A percentile compares a stretch with the other conserved stretches of the same genome.
These are phyloP conservation scores for Gossypium rotundifolium DNA, from an alignment of 345 rosid genomes.

Conservation along the genomic window DNA sequence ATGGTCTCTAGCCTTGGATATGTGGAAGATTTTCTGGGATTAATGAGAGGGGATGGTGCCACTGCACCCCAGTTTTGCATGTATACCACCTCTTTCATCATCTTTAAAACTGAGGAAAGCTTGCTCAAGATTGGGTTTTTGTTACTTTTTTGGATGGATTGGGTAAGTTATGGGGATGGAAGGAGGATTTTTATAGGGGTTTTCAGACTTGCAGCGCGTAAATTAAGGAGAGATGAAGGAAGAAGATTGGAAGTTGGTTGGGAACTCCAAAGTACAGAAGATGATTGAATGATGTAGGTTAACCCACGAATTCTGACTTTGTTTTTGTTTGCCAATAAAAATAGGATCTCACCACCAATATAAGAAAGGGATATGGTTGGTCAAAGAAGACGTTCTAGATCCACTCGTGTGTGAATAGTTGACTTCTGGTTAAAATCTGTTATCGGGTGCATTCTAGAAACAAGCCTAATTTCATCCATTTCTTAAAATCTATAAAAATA, in stretches of 20 bases:
- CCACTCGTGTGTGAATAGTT: background rate
- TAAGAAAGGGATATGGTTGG: background rate
- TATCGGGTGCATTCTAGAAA: background rate
- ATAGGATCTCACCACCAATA: no score
- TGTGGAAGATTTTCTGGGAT: conserved; percentile 23
- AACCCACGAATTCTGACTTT: conserved; percentile 1
- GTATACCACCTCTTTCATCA: conserved; percentile 34
- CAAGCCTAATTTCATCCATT: no score
- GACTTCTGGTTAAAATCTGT: background rate
- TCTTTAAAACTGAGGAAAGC: conserved; percentile 2
- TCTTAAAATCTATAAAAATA: no score
- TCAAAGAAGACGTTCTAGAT: background rate
- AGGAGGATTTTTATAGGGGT: background rate
- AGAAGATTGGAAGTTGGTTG: background rate
- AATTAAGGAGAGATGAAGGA: background rate
- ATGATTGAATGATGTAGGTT: background rate
- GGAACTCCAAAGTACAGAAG: background rate
- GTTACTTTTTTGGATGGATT: background rate
- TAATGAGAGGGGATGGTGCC: conserved; percentile 33
- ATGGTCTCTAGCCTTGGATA: conserved; percentile 42
- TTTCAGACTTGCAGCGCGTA: background rate
- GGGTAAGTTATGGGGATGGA: background rate
- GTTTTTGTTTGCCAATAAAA: background rate
- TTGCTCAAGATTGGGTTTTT: background rate
- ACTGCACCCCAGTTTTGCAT: conserved; percentile 37